Conservation (phyloP, 2,329 filamentous ascomycete genomes). For the Penicillium aurantiogriseum region DNA sequence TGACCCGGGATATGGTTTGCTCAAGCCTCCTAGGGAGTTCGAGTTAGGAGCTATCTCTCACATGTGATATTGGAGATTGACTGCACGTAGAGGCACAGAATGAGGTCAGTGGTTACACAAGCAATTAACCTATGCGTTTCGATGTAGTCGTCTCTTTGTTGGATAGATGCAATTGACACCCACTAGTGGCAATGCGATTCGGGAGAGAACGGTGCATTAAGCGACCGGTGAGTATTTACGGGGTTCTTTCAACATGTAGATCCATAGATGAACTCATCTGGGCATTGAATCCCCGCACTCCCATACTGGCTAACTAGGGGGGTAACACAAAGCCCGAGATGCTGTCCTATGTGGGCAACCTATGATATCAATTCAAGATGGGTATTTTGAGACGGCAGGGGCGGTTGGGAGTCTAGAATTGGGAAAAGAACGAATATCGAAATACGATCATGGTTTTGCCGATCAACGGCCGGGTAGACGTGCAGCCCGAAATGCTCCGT, state of each 20-base stretch:
- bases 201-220: conserved; percentile 9
- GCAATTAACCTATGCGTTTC: neutral
- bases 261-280: conserved; percentile 13
- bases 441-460: neutral
- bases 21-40: neutral
- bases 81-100: neutral
- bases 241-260: neutral
- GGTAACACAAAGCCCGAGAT: conserved; percentile 3
- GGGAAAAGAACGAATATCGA: neutral
- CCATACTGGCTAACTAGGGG: neutral
- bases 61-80: conserved; percentile 2
- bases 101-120: conserved; percentile 2
- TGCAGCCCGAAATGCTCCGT: conserved; percentile 3
- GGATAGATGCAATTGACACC: neutral
- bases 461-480: conserved; percentile 1
- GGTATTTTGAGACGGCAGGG: conserved; percentile 1
- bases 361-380: neutral
- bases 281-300: conserved; percentile 5
- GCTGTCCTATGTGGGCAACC: neutral
- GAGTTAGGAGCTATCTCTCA: neutral
- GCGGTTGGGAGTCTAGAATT: conserved; percentile 1
- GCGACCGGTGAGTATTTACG: conserved; percentile 14
- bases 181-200: neutral
- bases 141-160: neutral
- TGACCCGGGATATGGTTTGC: neutral